phyloP scores from a whole-genome alignment of 768 basidiomycete species.

The Gymnopilus junonius region DNA sequence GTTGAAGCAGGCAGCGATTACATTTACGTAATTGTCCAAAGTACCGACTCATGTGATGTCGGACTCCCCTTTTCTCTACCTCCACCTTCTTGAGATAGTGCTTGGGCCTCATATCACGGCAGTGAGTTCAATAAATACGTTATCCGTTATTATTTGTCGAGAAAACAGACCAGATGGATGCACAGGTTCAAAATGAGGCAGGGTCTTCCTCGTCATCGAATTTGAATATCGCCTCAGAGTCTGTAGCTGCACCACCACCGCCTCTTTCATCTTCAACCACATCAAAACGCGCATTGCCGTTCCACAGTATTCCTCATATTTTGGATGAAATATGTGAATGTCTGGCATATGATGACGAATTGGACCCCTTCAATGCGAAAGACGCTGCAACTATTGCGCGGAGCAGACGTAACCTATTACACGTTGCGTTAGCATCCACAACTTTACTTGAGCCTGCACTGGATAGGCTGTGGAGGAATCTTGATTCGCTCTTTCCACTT shows the following conservation, averaged over 20 bases:
- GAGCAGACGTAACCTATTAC: constrained; percentile 23
- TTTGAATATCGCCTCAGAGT: background rate
- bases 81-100: too few relatives aligned
- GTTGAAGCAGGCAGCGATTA: too few relatives aligned
- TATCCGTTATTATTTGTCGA: constrained; percentile 6
- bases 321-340: constrained; percentile 34
- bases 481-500: constrained; percentile 37
- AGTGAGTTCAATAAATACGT: constrained; percentile 15
- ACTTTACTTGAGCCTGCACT: constrained; percentile 37
- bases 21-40: too few relatives aligned
- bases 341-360: constrained; percentile 23
- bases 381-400: background rate
- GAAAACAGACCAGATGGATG: constrained; percentile 23
- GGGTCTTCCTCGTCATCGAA: background rate
- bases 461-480: constrained; percentile 34
- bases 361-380: constrained; percentile 13
- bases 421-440: constrained; percentile 32
- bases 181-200: constrained; percentile 6
- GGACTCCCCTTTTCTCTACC: too few relatives aligned
- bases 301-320: constrained; percentile 35
- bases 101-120: background rate
- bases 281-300: constrained; percentile 9
- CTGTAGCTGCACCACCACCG: background rate
- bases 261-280: background rate
- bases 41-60: too few relatives aligned